Conservation (phyloP, 345 rosid genomes). For the Luvunga scandens region DNA sequence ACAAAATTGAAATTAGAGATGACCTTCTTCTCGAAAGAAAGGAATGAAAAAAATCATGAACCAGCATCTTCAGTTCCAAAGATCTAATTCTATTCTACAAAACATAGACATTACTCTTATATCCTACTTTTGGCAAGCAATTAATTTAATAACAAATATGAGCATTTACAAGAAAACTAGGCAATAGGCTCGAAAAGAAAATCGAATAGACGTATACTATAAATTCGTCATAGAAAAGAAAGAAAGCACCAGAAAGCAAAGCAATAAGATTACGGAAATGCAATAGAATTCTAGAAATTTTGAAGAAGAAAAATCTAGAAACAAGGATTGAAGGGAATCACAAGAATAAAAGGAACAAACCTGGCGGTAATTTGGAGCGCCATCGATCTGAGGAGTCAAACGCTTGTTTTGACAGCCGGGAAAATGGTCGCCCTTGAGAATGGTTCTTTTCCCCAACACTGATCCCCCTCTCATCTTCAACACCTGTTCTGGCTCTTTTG, state of each 20-base stretch:
- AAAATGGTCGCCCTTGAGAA: conserved; percentile 95
- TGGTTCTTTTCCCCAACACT: conserved; percentile 93
- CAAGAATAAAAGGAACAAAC: conserved; percentile 27
- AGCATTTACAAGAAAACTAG: neutral
- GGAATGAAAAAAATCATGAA: neutral
- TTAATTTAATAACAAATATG: neutral
- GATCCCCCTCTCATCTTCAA: conserved; percentile 95
- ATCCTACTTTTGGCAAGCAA: neutral
- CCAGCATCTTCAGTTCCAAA: neutral
- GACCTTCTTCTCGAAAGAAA: neutral
- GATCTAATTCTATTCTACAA: neutral
- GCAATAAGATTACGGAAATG: neutral
- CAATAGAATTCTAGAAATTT: neutral
- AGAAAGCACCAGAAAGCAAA: neutral
- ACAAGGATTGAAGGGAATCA: neutral
- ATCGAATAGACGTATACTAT: neutral
- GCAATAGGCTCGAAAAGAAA: neutral
- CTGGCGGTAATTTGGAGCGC: conserved; percentile 99
- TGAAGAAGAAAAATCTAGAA: neutral
- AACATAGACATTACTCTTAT: no score
- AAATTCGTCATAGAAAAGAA: neutral
- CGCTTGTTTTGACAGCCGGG: conserved; percentile 99
- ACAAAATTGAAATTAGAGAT: neutral
- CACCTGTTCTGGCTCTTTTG: conserved; percentile 86
- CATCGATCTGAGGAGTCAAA: conserved; percentile 83